A percentile compares a stretch with the other conserved stretches of the same genome.
These are phyloP conservation scores for Aspergillus sp. DNA, from an alignment of 2,329 filamentous ascomycete genomes.

Conservation along the genomic window DNA sequence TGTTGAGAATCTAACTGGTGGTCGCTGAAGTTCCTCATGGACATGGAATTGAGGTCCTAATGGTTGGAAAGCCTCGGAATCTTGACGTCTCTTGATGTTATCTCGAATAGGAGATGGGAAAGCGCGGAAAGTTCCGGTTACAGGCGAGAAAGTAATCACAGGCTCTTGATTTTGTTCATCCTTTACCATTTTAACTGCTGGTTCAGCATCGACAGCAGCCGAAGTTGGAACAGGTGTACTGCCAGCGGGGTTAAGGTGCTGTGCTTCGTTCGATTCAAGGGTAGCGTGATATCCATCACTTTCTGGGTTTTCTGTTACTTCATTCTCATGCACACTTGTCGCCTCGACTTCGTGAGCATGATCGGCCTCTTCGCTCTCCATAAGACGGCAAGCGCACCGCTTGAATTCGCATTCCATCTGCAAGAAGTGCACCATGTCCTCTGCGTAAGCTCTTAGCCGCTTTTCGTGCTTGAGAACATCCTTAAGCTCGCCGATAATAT, in stretches of 20 bases:
- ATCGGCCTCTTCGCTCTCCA: conserved; percentile 35
- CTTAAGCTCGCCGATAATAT: conserved; percentile 40
- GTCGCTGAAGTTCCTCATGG: conserved; percentile 1
- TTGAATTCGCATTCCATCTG: conserved; percentile 47
- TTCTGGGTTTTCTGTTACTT: conserved; percentile 1
- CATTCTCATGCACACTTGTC: conserved; percentile 1
- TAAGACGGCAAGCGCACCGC: conserved; percentile 43
- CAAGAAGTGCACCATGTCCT: conserved; percentile 52
- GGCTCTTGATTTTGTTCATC: conserved; percentile 25
- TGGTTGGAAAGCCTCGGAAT: conserved; percentile 10
- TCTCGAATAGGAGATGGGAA: conserved; percentile 34
- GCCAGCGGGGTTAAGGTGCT: not conserved
- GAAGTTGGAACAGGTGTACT: not conserved
- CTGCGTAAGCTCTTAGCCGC: conserved; percentile 46
- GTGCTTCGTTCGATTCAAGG: not conserved
- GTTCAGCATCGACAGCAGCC: conserved; percentile 10
- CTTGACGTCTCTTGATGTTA: conserved; percentile 16
- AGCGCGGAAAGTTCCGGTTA: conserved; percentile 40
- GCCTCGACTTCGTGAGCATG: conserved; percentile 30
- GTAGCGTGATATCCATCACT: not conserved
- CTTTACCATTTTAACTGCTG: not conserved
- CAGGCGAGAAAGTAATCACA: conserved; percentile 38
- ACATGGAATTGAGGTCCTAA: conserved; percentile 2
- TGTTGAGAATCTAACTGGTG: not conserved
- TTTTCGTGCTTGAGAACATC: conserved; percentile 50